phyloP scores from a whole-genome alignment of 805 yeast species.

The Saturnispora diversa region DNA sequence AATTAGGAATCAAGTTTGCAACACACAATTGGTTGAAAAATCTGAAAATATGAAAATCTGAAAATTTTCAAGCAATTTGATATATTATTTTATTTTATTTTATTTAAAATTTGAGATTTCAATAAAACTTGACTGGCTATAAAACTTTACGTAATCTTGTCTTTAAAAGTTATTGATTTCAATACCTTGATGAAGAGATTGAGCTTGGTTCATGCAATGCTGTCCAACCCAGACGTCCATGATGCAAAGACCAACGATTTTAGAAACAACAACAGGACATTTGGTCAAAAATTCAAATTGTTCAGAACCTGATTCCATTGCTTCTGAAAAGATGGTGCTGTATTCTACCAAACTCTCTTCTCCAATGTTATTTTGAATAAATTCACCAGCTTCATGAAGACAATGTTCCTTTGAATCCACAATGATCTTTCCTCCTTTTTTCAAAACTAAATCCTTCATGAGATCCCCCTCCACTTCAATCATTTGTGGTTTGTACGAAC shows the following conservation, averaged over 20 bases:
- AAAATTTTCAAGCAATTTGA: too few relatives aligned
- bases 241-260: slow-evolving; percentile 55
- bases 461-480: slow-evolving; percentile 45
- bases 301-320: slow-evolving; percentile 3
- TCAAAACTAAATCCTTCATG: slow-evolving; percentile 31
- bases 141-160: not conserved
- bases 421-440: slow-evolving; percentile 35
- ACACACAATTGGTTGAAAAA: too few relatives aligned
- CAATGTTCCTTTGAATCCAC: slow-evolving; percentile 56
- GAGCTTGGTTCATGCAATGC: slow-evolving; percentile 30
- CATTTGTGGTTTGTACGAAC: slow-evolving; percentile 64
- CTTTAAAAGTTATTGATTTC: slow-evolving; percentile 27
- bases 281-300: slow-evolving; percentile 16
- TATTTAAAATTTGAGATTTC: too few relatives aligned
- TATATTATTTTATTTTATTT: too few relatives aligned
- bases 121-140: too few relatives aligned
- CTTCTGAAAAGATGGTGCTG: slow-evolving; percentile 30
- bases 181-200: slow-evolving; percentile 24
- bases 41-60: too few relatives aligned
- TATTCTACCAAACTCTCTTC: slow-evolving; percentile 39
- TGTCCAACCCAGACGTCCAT: slow-evolving; percentile 55
- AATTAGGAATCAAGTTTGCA: not conserved
- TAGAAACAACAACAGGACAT: slow-evolving; percentile 36
- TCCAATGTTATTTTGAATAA: slow-evolving; percentile 38
- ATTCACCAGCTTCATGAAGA: slow-evolving; percentile 56